Percentiles rank a stretch among this genome's conserved stretches.
Conservation (phyloP, 257 asterid species). For the Gardenia jasminoides region DNA sequence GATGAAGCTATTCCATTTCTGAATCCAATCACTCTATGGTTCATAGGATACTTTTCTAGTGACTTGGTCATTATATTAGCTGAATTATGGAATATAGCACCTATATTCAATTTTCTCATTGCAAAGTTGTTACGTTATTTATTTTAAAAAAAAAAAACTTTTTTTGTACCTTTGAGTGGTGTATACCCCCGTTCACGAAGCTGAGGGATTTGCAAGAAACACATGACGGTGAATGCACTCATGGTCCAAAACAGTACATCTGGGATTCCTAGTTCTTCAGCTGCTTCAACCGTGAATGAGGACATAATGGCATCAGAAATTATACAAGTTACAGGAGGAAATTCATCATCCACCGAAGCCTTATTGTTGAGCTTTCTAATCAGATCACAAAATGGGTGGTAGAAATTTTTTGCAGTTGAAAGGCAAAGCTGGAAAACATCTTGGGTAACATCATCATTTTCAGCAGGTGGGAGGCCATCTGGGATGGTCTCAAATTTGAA, state of each 20-base stretch:
- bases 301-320: constrained; percentile 18
- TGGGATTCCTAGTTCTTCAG: constrained; percentile 15
- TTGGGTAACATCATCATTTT: constrained; percentile 2
- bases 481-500: constrained; percentile 23
- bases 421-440: neutral
- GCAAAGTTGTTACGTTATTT: no score
- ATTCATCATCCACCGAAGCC: neutral
- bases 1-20: no score
- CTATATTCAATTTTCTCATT: no score
- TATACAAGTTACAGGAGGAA: constrained; percentile 19
- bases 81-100: no score
- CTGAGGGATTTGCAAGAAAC: constrained; percentile 9
- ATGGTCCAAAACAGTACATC: constrained; percentile 1
- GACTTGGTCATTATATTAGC: neutral
- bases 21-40: no score
- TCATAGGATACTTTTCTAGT: no score
- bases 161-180: constrained; percentile 15
- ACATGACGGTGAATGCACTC: neutral
- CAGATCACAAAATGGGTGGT: constrained; percentile 9
- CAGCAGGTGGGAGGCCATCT: constrained; percentile 16
- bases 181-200: constrained; percentile 17
- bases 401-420: neutral
- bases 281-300: constrained; percentile 5
- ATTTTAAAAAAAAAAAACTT: no score
- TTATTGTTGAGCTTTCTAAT: constrained; percentile 10